These are phyloP conservation scores for Xylaria grammica DNA, from an alignment of 495 filamentous ascomycete species.

Conservation along the genomic window DNA sequence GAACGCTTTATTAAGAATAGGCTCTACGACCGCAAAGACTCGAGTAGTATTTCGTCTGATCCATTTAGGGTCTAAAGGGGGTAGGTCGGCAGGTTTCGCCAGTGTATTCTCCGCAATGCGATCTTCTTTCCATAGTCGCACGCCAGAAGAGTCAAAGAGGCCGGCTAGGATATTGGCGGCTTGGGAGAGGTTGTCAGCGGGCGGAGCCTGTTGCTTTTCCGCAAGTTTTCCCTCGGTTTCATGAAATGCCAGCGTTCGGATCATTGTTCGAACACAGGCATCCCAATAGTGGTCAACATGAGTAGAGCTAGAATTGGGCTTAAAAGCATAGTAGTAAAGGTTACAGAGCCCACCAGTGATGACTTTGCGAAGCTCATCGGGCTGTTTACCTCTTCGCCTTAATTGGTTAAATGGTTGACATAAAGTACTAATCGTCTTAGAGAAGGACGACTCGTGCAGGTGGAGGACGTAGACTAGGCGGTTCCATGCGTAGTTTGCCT, in stretches of 20 bases:
- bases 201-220: conserved; percentile 25
- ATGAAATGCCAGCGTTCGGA: conserved; percentile 48
- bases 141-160: conserved; percentile 69
- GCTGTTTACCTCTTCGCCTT: conserved; percentile 64
- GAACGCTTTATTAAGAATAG: conserved; percentile 62
- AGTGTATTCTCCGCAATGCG: conserved; percentile 63
- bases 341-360: conserved; percentile 74
- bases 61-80: conserved; percentile 83
- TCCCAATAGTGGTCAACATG: conserved; percentile 83
- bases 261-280: conserved; percentile 64
- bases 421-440: conserved; percentile 67
- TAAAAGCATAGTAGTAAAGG: conserved; percentile 85
- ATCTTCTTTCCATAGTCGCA: conserved; percentile 74
- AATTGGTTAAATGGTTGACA: conserved; percentile 75
- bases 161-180: conserved; percentile 69
- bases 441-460: conserved; percentile 63
- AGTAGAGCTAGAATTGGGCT: conserved; percentile 63
- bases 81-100: conserved; percentile 73
- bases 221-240: conserved; percentile 35
- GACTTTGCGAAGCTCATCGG: conserved; percentile 61
- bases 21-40: conserved; percentile 69
- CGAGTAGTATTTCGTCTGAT: conserved; percentile 68
- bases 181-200: conserved; percentile 37
- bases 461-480: conserved; percentile 74
- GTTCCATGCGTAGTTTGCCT: conserved; percentile 84